A percentile compares a stretch with the other conserved stretches of the same genome.
These are phyloP conservation scores for Ephemerocybe angulata DNA, from an alignment of 768 basidiomycete species.

Conservation along the genomic window DNA sequence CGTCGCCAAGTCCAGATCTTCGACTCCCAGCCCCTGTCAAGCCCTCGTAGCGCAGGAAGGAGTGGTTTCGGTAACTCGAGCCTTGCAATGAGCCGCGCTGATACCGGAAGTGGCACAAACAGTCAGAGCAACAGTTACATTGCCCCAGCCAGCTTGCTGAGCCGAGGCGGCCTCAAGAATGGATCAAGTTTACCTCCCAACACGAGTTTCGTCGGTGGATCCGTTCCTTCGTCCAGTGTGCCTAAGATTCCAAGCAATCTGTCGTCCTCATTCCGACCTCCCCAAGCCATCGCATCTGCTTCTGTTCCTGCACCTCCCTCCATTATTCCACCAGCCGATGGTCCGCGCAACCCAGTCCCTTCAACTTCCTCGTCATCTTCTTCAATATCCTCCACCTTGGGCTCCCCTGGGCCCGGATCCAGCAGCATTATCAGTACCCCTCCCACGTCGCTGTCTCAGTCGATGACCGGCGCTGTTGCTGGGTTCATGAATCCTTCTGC, in stretches of 20 bases:
- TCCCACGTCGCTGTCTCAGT: conserved; percentile 52
- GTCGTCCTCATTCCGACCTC: conserved; percentile 21
- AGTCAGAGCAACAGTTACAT: conserved; percentile 40
- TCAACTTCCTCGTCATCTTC: conserved; percentile 54
- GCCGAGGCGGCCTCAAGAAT: conserved; percentile 22
- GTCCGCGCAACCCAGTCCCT: conserved; percentile 25
- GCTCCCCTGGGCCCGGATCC: conserved; percentile 34
- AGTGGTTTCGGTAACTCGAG: conserved; percentile 26
- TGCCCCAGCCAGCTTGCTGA: conserved; percentile 36
- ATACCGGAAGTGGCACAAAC: conserved; percentile 34
- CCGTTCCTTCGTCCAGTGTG: conserved; percentile 34
- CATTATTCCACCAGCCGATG: conserved; percentile 11
- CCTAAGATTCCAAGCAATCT: conserved; percentile 39
- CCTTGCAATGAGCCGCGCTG: conserved; percentile 25
- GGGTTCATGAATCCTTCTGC: conserved; percentile 37
- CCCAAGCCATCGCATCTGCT: conserved; percentile 4
- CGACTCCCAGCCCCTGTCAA: conserved; percentile 49
- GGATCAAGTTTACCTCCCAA: conserved; percentile 16
- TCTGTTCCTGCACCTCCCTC: conserved; percentile 1
- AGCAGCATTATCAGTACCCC: conserved; percentile 51
- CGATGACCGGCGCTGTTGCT: conserved; percentile 40
- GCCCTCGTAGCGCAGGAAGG: conserved; percentile 33
- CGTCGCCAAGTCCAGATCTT: conserved; percentile 77
- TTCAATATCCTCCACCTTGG: conserved; percentile 43
- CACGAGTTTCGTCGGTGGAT: conserved; percentile 22